Percentiles rank a stretch among this genome's conserved stretches.
These are phyloP conservation scores for Linnemannia hyalina DNA, from an alignment of 192 early-diverging fungal species.

Conservation along the genomic window DNA sequence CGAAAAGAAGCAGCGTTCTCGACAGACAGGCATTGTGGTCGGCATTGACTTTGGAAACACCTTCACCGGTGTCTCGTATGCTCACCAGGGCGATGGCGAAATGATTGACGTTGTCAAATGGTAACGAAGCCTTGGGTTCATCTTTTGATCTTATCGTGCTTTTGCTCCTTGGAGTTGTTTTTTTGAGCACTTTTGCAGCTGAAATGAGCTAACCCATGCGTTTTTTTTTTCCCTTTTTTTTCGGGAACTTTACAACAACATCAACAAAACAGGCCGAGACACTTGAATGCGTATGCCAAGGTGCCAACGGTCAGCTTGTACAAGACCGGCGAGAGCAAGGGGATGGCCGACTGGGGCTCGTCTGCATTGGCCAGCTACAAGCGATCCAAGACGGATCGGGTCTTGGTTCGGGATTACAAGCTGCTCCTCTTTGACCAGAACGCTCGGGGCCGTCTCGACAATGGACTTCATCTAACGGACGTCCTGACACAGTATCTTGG, in stretches of 20 bases:
- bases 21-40: constrained; percentile 31
- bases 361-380: constrained; percentile 45
- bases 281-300: constrained; percentile 52
- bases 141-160: not conserved
- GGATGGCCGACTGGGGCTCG: constrained; percentile 48
- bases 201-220: not conserved
- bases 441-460: constrained; percentile 38
- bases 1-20: constrained; percentile 13
- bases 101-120: constrained; percentile 40
- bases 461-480: constrained; percentile 50
- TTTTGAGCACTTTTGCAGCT: not conserved
- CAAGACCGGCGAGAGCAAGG: constrained; percentile 47
- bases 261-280: constrained; percentile 33
- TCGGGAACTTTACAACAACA: not conserved
- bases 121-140: constrained; percentile 1
- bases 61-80: constrained; percentile 30
- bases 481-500: constrained; percentile 47
- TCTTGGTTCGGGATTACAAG: constrained; percentile 45
- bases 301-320: constrained; percentile 54
- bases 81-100: constrained; percentile 29
- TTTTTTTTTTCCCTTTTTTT: not conserved
- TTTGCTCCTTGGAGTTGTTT: not conserved
- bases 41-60: constrained; percentile 38
- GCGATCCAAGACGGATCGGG: constrained; percentile 38
- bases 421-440: constrained; percentile 48